Percentiles rank a stretch among this genome's conserved stretches.
Evolutionary conservation across 257 asterid genomes (phyloP).

Genomic region (Misopates orontium): DNA sequence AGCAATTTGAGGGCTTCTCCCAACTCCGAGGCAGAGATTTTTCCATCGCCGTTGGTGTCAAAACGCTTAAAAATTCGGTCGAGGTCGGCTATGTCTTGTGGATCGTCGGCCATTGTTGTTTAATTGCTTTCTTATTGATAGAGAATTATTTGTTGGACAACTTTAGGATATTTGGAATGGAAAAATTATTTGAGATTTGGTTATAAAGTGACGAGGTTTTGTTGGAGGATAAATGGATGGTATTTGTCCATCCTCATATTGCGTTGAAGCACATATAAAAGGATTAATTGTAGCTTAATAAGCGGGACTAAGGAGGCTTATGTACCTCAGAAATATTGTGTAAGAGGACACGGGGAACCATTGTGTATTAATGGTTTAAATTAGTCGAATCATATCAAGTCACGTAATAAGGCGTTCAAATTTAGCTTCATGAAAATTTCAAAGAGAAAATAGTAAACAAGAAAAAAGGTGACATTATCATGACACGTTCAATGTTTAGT

Average conservation of each 20-base stretch:
- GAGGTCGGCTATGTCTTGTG: slow-evolving; percentile 38
- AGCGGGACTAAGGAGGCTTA: no score
- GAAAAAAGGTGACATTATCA: no score
- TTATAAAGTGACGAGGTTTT: slow-evolving; percentile 31
- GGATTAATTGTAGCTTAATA: neutral
- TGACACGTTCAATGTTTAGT: no score
- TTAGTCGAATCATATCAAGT: no score
- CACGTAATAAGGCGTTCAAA: no score
- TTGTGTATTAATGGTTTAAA: no score
- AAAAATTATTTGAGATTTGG: slow-evolving; percentile 8
- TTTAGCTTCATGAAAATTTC: no score
- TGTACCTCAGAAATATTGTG: no score
- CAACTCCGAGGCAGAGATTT: slow-evolving; percentile 42
- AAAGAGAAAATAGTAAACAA: no score
- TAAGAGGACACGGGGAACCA: no score
- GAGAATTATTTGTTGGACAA: neutral
- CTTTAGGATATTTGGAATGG: neutral
- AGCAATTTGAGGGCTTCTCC: slow-evolving; percentile 44
- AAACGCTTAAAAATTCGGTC: slow-evolving; percentile 45
- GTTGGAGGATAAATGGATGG: neutral
- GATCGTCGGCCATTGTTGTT: slow-evolving; percentile 42
- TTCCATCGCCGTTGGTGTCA: slow-evolving; percentile 52
- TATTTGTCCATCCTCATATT: slow-evolving; percentile 21
- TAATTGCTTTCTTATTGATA: neutral
- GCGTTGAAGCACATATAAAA: slow-evolving; percentile 8